Base-by-base conservation (phyloP, 345 rosid species). In the Toxicodendron radicans region DNA sequence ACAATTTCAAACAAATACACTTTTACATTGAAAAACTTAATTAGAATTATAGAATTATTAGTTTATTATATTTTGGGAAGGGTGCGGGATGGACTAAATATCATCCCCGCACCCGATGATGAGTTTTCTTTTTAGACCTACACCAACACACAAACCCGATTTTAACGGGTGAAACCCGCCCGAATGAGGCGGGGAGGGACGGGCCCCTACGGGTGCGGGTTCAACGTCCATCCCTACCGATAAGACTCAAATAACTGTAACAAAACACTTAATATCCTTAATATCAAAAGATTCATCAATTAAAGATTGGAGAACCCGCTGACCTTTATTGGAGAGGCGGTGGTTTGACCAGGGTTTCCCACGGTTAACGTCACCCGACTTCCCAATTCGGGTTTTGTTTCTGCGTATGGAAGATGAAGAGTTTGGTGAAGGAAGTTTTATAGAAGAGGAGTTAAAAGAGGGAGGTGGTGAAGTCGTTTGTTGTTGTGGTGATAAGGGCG, bases 281-380 rank as follows among this genome's bases (percentile, higher is more conserved):
- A 73, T 76, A 79, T 91, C 87, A 70, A 92, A 91, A 73, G 77
- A 73, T 1, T 91, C 85, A 62, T 89, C 89, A 75, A 80, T 79
- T 51, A 91, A 56, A 38, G 86, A 82, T 30, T 80, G 71, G 20
- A 95, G 85, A 82, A 89, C 71, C 66, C 71, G 84, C 83, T 87
- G 88, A 82, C 93, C 99, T 73, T 56, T 81, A 35, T 79, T 58
- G 71, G 98, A 95, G 60, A 95, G 86, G 68, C 86, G 82, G 66
- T 77, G 80, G 80, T 85, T 73, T 53, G 89, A 79, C 99, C 99
- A 92, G 24, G 90, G 94, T 75, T 84, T 90, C 5, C 97, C 94
- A 41, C 89, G 86, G 87, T 92, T 89, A 7, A 82, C 75, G 85
- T 91, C 97, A 32, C 81, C 80, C 62, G 87, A 79, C 78, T 75